Evolutionary conservation across 2,329 filamentous ascomycete species (phyloP).

Genomic region (Apiospora koreana): DNA sequence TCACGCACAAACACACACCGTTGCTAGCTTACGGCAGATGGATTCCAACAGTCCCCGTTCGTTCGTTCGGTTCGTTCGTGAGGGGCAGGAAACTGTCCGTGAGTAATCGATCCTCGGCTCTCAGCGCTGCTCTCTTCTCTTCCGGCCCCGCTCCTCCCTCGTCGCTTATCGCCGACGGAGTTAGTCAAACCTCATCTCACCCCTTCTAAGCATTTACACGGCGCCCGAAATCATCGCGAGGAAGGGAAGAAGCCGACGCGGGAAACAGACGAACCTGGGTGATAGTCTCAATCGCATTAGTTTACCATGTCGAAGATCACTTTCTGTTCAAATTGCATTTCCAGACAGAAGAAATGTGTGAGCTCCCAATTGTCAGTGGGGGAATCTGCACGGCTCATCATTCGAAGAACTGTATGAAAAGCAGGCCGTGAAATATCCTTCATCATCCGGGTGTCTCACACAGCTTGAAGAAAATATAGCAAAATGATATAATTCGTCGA

Average conservation of each 20-base stretch:
- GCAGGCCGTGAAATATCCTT: neutral
- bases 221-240: neutral
- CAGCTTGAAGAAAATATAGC: neutral
- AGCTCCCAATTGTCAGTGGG: conserved; percentile 4
- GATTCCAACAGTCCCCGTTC: no score
- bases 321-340: neutral
- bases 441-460: conserved; percentile 3
- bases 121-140: no score
- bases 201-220: neutral
- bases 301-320: neutral
- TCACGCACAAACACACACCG: neutral
- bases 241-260: neutral
- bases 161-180: neutral
- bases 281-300: neutral
- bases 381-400: conserved; percentile 12
- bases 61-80: neutral
- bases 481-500: neutral
- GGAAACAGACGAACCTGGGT: neutral
- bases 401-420: conserved; percentile 8
- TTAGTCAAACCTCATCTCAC: neutral
- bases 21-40: neutral
- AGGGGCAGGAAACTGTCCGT: neutral
- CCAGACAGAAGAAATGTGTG: neutral
- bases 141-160: neutral
- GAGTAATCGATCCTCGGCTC: neutral